Conservation (phyloP, 805 yeast genomes). For the Saitoella complicata region DNA sequence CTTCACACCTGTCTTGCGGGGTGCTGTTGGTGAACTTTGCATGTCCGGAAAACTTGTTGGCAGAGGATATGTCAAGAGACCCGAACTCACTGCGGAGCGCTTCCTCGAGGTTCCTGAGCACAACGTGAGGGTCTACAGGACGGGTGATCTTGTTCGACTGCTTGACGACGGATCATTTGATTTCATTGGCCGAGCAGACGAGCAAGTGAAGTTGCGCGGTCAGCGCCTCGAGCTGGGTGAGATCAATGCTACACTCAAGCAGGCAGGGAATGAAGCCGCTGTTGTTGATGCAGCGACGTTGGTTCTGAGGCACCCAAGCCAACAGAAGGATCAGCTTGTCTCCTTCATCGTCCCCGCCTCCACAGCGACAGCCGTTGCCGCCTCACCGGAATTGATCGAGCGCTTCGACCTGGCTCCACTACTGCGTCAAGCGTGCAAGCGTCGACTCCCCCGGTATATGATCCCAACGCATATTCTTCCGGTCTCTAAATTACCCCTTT, state of each 20-base stretch:
- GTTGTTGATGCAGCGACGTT: neutral
- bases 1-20: conserved; percentile 12
- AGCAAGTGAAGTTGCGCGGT: conserved; percentile 17
- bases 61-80: conserved; percentile 15
- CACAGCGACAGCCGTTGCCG: too few species aligned
- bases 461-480: conserved; percentile 14
- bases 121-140: conserved; percentile 7
- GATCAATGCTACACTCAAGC: conserved; percentile 9
- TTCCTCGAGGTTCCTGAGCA: conserved; percentile 6
- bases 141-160: conserved; percentile 13
- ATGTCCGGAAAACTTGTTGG: conserved; percentile 19
- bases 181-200: conserved; percentile 16
- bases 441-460: conserved; percentile 13
- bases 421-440: too few species aligned
- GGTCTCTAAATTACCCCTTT: conserved; percentile 10
- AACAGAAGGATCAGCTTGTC: conserved; percentile 7
- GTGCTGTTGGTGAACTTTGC: conserved; percentile 19
- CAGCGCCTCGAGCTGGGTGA: conserved; percentile 16
- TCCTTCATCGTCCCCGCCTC: conserved; percentile 5
- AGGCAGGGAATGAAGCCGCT: neutral
- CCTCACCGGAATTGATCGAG: too few species aligned
- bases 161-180: conserved; percentile 12
- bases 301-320: neutral
- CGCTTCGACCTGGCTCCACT: too few species aligned
- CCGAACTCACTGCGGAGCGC: conserved; percentile 11